Evolutionary conservation across 1,139 yeast species (phyloP), one percentile per base, ranked within the genome.

Genomic region (Torulaspora pretoriensis): DNA sequence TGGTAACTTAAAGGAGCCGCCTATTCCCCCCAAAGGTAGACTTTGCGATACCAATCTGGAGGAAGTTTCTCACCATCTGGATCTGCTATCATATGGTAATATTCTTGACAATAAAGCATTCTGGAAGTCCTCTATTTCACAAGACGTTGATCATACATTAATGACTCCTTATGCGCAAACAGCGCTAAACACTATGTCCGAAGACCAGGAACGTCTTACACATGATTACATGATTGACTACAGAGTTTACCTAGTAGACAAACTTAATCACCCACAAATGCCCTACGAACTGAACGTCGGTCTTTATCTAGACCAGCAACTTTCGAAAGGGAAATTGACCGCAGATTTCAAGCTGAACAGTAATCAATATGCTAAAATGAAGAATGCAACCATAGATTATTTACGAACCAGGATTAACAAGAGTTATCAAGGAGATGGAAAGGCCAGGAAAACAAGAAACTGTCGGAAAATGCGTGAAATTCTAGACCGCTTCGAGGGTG

Each of bases 201-300:
- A 58, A 22, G 67, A 65, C 7, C 63, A 57, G 36, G 34, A 41
- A n/a, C 56, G 53, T 13, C 48, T 56, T 8, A 42, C 49, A 19
- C 41, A 50, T 38, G 66, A 61, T 44, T 60, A 57, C 36, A 45
- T 61, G 49, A 40, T 55, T 19, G 67, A 63, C 39, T 57, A 60
- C 38, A 54, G 52, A 39, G 23, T 51, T 10, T 59, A 59, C 45
- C 40, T 60, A 10, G 33, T 38, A 6, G 62, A 60, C 39, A 38
- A 38, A 61, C 7, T 52, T 61, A 45, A 69, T 68, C 8, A 35
- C 6, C 47, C 50, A 10, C 34, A 47, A 12, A 29, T 54, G 35
- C 58, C 61, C 2, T 70, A 61, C 51, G 81, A 77, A 48, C 43
- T 63, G 19, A 64, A 71, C 53, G 53, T 72, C 8, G 74, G 75